Percentiles rank a stretch among this genome's conserved stretches.
phyloP scores from a whole-genome alignment of 2,329 filamentous ascomycete genomes.

The Raffaelea arxii region DNA sequence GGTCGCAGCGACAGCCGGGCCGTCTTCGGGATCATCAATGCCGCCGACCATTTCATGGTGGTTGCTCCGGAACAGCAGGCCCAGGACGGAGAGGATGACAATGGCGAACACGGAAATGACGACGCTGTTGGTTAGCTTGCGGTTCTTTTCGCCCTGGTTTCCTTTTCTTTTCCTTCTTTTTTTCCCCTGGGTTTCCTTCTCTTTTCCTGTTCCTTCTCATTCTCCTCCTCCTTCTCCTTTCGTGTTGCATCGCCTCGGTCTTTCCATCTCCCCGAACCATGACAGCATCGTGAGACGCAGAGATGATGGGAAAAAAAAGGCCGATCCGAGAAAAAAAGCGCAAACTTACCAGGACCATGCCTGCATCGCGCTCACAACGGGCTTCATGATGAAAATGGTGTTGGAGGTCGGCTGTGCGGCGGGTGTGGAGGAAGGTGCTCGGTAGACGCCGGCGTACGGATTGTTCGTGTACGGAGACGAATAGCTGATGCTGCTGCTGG shows the following conservation, averaged over 20 bases:
- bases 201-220: neutral
- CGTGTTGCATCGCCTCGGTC: neutral
- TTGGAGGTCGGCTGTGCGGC: conserved; percentile 2
- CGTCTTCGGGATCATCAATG: conserved; percentile 60
- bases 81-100: conserved; percentile 52
- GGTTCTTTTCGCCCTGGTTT: neutral
- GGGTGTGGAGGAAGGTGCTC: neutral
- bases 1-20: conserved; percentile 68
- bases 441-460: neutral
- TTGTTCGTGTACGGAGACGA: conserved; percentile 2
- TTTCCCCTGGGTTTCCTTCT: neutral
- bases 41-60: conserved; percentile 80
- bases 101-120: conserved; percentile 58
- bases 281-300: conserved; percentile 24
- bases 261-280: neutral
- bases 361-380: conserved; percentile 81
- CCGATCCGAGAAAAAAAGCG: too few relatives aligned
- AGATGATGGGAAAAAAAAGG: too few relatives aligned
- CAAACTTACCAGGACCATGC: conserved; percentile 76
- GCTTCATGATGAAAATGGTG: conserved; percentile 64
- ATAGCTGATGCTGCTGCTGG: conserved; percentile 13
- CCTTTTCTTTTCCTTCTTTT: neutral
- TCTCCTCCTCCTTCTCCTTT: conserved; percentile 2
- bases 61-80: conserved; percentile 65
- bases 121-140: conserved; percentile 45